Evolutionary conservation across 2,329 filamentous ascomycete species (phyloP).

Genomic region (Botrytis fragariae): DNA sequence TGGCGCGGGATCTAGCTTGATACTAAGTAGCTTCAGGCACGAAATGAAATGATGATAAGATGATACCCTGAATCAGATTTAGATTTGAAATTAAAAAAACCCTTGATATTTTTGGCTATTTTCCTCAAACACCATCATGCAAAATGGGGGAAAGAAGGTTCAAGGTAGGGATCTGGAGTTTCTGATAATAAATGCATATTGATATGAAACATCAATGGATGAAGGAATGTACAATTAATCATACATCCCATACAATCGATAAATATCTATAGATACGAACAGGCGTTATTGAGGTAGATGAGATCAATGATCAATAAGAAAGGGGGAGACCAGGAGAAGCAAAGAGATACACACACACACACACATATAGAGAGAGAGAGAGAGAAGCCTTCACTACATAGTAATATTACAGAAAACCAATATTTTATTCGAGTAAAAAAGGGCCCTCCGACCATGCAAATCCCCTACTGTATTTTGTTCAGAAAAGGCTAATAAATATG

Average conservation of each 20-base stretch:
- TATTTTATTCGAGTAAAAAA: conserved; percentile 1
- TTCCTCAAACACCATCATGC: neutral
- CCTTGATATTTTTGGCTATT: neutral
- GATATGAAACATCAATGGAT: neutral
- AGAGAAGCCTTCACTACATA: neutral
- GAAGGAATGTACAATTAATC: neutral
- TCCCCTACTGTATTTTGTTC: conserved; percentile 12
- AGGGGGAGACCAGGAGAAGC: neutral
- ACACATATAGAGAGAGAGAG: neutral
- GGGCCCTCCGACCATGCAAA: conserved; percentile 3
- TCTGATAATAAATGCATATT: neutral
- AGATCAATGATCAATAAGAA: neutral
- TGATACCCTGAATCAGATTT: neutral
- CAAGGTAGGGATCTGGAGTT: neutral
- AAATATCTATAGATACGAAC: neutral
- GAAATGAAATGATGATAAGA: neutral
- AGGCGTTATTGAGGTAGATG: neutral
- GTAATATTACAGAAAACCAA: neutral
- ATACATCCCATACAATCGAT: neutral
- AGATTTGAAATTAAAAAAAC: too few species aligned
- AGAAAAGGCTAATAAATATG: conserved; percentile 12
- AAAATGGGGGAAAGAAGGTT: neutral
- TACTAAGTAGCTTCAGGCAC: neutral
- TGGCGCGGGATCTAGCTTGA: neutral
- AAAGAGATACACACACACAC: neutral